Evolutionary conservation across 495 filamentous ascomycete species (phyloP), one percentile per base, ranked within the genome.

Genomic region (Daldinia decipiens): DNA sequence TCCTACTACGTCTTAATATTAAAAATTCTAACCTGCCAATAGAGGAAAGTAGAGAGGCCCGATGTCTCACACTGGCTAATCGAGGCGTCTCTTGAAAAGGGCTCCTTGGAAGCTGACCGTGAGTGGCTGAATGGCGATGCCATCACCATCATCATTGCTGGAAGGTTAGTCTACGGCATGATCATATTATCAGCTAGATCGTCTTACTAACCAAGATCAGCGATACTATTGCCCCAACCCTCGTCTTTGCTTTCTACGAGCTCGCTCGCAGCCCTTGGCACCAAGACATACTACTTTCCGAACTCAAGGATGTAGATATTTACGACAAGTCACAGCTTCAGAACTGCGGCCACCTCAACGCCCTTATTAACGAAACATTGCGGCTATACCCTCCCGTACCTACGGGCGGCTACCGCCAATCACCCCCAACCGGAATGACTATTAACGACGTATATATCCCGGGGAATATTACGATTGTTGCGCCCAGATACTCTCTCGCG

Each of bases 281-380:
- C 6, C 77, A 78, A 62, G 17, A 69, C 4, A 79, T 73, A n/a
- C 70, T 84, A 3, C 70, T 71, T 3, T 45, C 59, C 0, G 81
- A 82, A 24, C 45, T 81, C 2, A 11, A 59, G 17, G 67, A 77
- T 11, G 26, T 72, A n/a, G 34, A 75, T 27, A 62, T 71, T 21
- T 63, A 76, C 43, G 59, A 78, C 32, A 32, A 38, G 0, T n/a
- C 26, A 1, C 43, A 56, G 24, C 63, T 78, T n/a, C 53, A 74
- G 54, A 31, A 62, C 12, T 66, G 68, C 34, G 24, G 24, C 7
- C 40, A 82, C 31, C 76, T 88, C 0, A 80, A 81, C 24, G 86
- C 81, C 1, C 67, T 83, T 13, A 87, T 88, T 56, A 81, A 85
- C 31, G 87, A 89, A 68, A 78, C 85, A 1, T 74, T 89, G 7